Base-by-base conservation (phyloP, 1,139 yeast genomes). In the Blastobotrys serpentis region DNA sequence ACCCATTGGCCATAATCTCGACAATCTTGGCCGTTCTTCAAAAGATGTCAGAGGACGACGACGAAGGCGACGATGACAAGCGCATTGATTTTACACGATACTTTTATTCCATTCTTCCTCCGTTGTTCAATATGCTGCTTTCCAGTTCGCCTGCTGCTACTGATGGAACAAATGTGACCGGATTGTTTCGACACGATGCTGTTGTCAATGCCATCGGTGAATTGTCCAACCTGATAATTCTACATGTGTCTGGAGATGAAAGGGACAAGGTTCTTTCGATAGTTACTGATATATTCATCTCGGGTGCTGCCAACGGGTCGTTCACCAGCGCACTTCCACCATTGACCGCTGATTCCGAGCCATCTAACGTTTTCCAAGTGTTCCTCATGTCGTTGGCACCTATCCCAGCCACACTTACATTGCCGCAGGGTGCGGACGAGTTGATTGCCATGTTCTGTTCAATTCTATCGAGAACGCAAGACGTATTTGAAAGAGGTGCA, bases 321-420 rank as follows among this genome's bases (percentile, higher is more conserved):
- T 51, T 56, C 43, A 22, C 33, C 10, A 1, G 41, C 48, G 7
- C 42, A 11, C 30, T 42, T 17, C 41, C 44, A 4, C 26, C 32
- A 8, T 41, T 23, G 23, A 18, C 23, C 39, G 6, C 11, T 1
- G 43, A 43, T 5, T 44, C 54, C 1, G 36, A 16, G 0, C 76
- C 81, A 1, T 60, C 68, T n/a, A 67, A 69, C n/a, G 60, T 74
- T 25, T 67, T 79, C 18, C 67, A 76, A 4, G 58, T 83, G 1
- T 78, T 78, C 55, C 72, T 56, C 8, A 46, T 56, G 39, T 51
- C 56, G 2, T 16, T 62, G 8, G 60, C 63, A 2, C 61, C 66
- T 1, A 43, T 62, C 16, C 18, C 50, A n/a, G 51, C 55, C 19
- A 36, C 50, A 22, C 42, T 54, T 13, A 33, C 47, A 11, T n/a